Evolutionary conservation across 495 filamentous ascomycete genomes (phyloP).

Genomic region (Penicillium waksmanii): DNA sequence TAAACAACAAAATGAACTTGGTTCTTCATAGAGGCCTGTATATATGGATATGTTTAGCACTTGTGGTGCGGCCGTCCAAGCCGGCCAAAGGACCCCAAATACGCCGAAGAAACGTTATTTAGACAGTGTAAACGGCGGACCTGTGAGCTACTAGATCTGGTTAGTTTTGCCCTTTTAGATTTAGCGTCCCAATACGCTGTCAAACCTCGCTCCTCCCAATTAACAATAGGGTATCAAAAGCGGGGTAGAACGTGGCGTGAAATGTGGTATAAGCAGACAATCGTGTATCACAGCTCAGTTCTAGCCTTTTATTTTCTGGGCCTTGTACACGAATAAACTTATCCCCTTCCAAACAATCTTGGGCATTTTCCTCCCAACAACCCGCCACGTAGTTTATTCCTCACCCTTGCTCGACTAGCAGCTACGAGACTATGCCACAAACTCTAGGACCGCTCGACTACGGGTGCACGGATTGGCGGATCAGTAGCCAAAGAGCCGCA

Average conservation of each 20-base stretch:
- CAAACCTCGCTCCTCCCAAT: neutral
- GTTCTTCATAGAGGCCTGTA: no score
- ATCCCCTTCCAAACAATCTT: slow-evolving; percentile 17
- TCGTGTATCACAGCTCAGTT: slow-evolving; percentile 18
- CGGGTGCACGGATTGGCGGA: slow-evolving; percentile 39
- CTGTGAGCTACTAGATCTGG: neutral
- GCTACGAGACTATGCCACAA: slow-evolving; percentile 31
- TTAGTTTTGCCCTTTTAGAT: neutral
- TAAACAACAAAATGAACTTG: no score
- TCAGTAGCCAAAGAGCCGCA: slow-evolving; percentile 40
- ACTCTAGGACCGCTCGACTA: slow-evolving; percentile 38
- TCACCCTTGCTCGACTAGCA: slow-evolving; percentile 25
- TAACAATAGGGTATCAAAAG: neutral
- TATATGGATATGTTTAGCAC: no score
- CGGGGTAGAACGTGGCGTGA: neutral
- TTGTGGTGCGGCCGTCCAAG: no score
- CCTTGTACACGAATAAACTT: slow-evolving; percentile 17
- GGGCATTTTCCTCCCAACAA: slow-evolving; percentile 1
- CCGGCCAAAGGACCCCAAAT: no score
- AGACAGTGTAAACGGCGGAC: neutral
- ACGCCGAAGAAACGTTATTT: no score
- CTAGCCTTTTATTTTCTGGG: slow-evolving; percentile 20
- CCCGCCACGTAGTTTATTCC: slow-evolving; percentile 25
- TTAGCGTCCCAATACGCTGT: neutral
- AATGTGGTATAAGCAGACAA: slow-evolving; percentile 12